Evolutionary conservation across 2,329 filamentous ascomycete genomes (phyloP).

Genomic region (Neonectria sp.): DNA sequence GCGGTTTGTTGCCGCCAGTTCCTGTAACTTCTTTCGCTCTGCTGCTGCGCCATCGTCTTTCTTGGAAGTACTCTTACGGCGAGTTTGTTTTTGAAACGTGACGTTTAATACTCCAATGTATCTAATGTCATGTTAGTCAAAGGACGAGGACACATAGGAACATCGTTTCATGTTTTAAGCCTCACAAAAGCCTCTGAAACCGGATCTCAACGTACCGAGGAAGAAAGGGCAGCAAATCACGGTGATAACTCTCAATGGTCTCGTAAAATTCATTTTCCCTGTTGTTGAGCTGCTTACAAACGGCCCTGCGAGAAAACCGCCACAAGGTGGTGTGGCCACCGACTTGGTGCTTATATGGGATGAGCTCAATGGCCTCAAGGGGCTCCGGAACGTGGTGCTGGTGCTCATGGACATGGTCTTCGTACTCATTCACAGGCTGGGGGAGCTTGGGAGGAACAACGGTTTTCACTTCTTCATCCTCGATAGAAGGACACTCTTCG

Average conservation of each 20-base stretch:
- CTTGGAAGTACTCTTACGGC: conserved; percentile 71
- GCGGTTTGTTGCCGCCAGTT: conserved; percentile 42
- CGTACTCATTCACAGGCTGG: conserved; percentile 58
- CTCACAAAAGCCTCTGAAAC: conserved; percentile 10
- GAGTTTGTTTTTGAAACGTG: conserved; percentile 88
- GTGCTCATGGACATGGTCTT: conserved; percentile 67
- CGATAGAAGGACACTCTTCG: conserved; percentile 57
- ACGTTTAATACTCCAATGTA: conserved; percentile 98
- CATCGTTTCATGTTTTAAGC: neutral
- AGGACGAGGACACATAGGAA: neutral
- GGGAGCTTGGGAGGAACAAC: conserved; percentile 51
- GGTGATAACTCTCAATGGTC: conserved; percentile 91
- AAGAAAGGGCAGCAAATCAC: conserved; percentile 90
- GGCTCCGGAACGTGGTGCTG: conserved; percentile 71
- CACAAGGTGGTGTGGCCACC: conserved; percentile 97
- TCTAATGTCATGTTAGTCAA: conserved; percentile 61
- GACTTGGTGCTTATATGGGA: conserved; percentile 97
- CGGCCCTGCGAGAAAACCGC: conserved; percentile 93
- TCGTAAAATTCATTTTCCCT: conserved; percentile 99
- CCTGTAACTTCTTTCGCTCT: conserved; percentile 56
- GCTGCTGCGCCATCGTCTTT: conserved; percentile 61
- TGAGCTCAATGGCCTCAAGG: conserved; percentile 92
- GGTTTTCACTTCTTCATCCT: conserved; percentile 60
- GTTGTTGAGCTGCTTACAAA: conserved; percentile 98
- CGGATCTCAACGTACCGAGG: conserved; percentile 74